Percentiles rank a stretch among this genome's conserved stretches.
Evolutionary conservation across 2,329 filamentous ascomycete species (phyloP).

Genomic region (Bipolaris sorokiniana): DNA sequence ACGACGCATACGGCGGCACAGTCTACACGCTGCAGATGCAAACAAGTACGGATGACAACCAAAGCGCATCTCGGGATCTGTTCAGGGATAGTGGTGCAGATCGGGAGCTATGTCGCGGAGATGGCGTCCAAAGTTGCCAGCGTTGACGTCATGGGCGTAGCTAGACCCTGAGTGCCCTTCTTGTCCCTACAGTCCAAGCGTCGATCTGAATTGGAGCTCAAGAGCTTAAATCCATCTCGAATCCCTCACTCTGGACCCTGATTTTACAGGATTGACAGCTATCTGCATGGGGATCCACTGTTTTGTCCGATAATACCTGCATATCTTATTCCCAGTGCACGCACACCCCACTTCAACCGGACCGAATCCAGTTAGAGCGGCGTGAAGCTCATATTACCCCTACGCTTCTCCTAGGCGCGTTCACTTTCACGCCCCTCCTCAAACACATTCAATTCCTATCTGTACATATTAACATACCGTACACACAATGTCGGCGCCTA

Average conservation of each 20-base stretch:
- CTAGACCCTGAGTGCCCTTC: slow-evolving; percentile 11
- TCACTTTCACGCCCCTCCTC: slow-evolving; percentile 3
- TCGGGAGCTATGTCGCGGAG: slow-evolving; percentile 2
- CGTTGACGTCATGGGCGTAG: slow-evolving; percentile 15
- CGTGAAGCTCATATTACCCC: slow-evolving; percentile 7
- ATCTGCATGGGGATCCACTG: background rate
- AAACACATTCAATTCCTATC: background rate
- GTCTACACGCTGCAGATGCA: background rate
- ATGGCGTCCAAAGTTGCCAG: slow-evolving; percentile 4
- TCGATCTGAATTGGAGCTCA: slow-evolving; percentile 4
- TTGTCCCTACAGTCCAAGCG: background rate
- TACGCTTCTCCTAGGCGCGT: background rate
- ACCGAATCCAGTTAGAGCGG: slow-evolving; percentile 9
- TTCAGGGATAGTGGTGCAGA: slow-evolving; percentile 11
- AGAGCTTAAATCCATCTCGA: slow-evolving; percentile 19
- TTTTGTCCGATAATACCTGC: background rate
- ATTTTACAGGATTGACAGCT: background rate
- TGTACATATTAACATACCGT: background rate
- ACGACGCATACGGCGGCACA: background rate
- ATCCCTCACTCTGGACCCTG: slow-evolving; percentile 16
- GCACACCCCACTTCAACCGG: slow-evolving; percentile 9
- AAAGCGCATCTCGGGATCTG: background rate
- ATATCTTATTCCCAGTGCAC: slow-evolving; percentile 7
- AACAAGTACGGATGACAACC: background rate
- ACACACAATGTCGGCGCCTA: slow-evolving; percentile 40